These are phyloP conservation scores for Chaetomium strumarium DNA, from an alignment of 2,329 filamentous ascomycete species.

Conservation along the genomic window DNA sequence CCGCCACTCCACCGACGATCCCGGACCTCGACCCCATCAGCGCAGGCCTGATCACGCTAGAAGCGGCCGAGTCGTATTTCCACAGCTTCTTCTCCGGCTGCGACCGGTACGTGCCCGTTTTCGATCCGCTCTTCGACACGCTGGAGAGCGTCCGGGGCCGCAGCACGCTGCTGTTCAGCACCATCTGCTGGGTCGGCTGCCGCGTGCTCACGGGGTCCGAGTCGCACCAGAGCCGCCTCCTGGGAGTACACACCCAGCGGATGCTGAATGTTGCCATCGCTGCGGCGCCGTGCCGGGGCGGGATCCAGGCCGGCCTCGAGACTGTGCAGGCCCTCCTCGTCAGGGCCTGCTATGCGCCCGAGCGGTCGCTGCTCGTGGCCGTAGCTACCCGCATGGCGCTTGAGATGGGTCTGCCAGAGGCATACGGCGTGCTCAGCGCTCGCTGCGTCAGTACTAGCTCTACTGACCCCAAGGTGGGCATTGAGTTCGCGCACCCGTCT, in stretches of 20 bases:
- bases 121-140: neutral
- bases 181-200: neutral
- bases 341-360: slow-evolving; percentile 1
- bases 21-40: slow-evolving; percentile 2
- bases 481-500: neutral
- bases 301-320: neutral
- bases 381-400: slow-evolving; percentile 2
- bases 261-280: slow-evolving; percentile 3
- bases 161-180: slow-evolving; percentile 1
- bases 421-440: neutral
- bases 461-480: neutral
- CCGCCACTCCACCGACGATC: neutral
- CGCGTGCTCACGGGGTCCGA: neutral
- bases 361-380: neutral
- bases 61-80: slow-evolving; percentile 1
- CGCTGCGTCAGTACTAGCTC: neutral
- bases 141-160: slow-evolving; percentile 1
- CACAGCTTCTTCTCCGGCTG: slow-evolving; percentile 2
- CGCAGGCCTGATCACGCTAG: neutral
- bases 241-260: neutral
- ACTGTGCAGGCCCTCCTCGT: slow-evolving; percentile 3
- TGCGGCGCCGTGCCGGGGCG: neutral
- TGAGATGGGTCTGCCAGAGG: slow-evolving; percentile 1
- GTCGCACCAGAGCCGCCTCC: slow-evolving; percentile 2
- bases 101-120: slow-evolving; percentile 3